A percentile compares a stretch with the other conserved stretches of the same genome.
These are phyloP conservation scores for Botryotinia calthae DNA, from an alignment of 2,329 filamentous ascomycete genomes.

Conservation along the genomic window DNA sequence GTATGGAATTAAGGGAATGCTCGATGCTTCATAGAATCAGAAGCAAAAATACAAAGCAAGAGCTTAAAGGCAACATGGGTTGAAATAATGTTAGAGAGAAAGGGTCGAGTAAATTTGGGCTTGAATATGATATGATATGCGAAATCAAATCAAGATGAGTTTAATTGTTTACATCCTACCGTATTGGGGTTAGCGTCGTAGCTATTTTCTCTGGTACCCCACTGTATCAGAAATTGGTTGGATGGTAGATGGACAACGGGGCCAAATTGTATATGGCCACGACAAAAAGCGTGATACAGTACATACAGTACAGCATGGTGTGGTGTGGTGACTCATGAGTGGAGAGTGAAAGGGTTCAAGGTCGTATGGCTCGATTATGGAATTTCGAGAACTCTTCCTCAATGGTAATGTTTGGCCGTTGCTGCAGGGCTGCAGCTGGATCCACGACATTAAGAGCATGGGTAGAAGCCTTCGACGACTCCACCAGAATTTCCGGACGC, in stretches of 20 bases:
- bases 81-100: neutral
- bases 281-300: neutral
- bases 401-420: neutral
- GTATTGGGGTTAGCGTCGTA: neutral
- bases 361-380: neutral
- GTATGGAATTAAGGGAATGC: neutral
- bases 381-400: neutral
- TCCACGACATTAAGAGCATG: constrained; percentile 10
- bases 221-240: constrained; percentile 15
- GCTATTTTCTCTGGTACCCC: neutral
- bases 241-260: constrained; percentile 18
- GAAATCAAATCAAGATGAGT: constrained; percentile 12
- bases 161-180: constrained; percentile 20
- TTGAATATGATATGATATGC: neutral
- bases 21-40: neutral
- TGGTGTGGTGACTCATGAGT: constrained; percentile 14
- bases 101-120: neutral
- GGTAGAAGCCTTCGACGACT: constrained; percentile 4
- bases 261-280: constrained; percentile 3
- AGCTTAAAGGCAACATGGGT: neutral
- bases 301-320: neutral
- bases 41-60: neutral
- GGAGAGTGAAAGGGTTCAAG: neutral
- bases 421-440: constrained; percentile 15
- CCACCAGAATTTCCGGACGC: neutral